Conservation (phyloP, 805 yeast species). For the Zygosaccharomyces gambellarensis region DNA sequence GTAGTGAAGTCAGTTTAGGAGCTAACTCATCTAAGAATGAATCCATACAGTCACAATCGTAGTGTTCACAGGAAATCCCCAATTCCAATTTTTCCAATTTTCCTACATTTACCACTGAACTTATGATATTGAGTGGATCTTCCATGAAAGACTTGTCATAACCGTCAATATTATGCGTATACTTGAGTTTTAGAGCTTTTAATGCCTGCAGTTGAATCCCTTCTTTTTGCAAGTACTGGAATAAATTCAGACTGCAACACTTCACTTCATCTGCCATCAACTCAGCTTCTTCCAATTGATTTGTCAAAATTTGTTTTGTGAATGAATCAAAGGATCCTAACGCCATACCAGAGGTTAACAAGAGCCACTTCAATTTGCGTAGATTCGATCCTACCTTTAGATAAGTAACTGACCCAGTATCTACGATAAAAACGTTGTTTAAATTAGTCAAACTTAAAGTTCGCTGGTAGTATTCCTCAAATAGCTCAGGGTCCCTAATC, state of each 20-base stretch:
- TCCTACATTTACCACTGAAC: slow-evolving; percentile 29
- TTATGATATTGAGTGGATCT: slow-evolving; percentile 31
- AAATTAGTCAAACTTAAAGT: slow-evolving; percentile 10
- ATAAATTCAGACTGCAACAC: slow-evolving; percentile 35
- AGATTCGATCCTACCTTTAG: slow-evolving; percentile 10
- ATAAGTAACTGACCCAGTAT: slow-evolving; percentile 10
- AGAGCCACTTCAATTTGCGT: slow-evolving; percentile 14
- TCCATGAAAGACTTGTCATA: slow-evolving; percentile 36
- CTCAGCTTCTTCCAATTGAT: slow-evolving; percentile 19
- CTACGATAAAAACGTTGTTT: slow-evolving; percentile 12
- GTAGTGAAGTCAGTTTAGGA: slow-evolving; percentile 27
- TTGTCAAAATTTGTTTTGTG: slow-evolving; percentile 7
- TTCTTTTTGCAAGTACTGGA: slow-evolving; percentile 24
- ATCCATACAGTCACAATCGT: slow-evolving; percentile 43
- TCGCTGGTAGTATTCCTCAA: slow-evolving; percentile 11
- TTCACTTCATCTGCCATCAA: slow-evolving; percentile 35
- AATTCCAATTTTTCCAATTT: slow-evolving; percentile 44
- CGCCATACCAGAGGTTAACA: slow-evolving; percentile 9
- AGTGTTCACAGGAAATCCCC: slow-evolving; percentile 49
- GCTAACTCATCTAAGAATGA: slow-evolving; percentile 39
- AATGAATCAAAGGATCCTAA: slow-evolving; percentile 2
- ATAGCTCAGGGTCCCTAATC: slow-evolving; percentile 18
- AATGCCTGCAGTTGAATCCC: slow-evolving; percentile 22
- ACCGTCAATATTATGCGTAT: slow-evolving; percentile 44
- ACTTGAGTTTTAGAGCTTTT: slow-evolving; percentile 38